These are phyloP conservation scores for Leccinum pachyderme DNA, from an alignment of 1,284 basidiomycete species.

Conservation along the genomic window DNA sequence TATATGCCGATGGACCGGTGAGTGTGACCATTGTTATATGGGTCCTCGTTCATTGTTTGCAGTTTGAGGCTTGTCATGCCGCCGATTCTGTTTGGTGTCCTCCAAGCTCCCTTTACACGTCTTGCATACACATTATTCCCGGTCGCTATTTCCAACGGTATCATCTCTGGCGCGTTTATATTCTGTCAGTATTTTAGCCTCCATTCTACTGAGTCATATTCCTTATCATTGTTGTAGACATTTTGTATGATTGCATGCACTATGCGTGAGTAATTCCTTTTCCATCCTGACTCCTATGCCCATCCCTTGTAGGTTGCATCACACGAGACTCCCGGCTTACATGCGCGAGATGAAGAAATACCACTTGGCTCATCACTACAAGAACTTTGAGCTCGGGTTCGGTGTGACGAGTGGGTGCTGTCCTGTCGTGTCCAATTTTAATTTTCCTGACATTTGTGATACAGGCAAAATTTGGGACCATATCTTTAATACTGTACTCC, in stretches of 20 bases:
- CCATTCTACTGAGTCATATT: not conserved
- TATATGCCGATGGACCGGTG: constrained; percentile 95
- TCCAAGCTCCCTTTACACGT: constrained; percentile 87
- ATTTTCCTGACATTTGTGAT: constrained; percentile 9
- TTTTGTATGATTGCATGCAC: constrained; percentile 90
- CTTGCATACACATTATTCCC: constrained; percentile 88
- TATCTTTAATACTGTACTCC: constrained; percentile 84
- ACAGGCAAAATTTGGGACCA: constrained; percentile 91
- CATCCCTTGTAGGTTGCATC: constrained; percentile 61
- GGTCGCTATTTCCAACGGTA: constrained; percentile 82
- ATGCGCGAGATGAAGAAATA: constrained; percentile 94
- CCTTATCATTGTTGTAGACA: constrained; percentile 46
- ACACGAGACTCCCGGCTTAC: constrained; percentile 87
- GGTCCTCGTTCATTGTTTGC: constrained; percentile 9
- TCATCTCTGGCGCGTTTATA: constrained; percentile 87
- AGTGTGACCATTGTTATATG: not conserved
- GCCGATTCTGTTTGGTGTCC: constrained; percentile 75
- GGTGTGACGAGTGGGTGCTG: constrained; percentile 80
- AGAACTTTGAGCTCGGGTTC: constrained; percentile 96
- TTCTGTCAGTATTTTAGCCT: constrained; percentile 67
- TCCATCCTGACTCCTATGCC: not conserved
- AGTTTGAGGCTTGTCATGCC: constrained; percentile 97
- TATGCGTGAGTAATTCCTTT: constrained; percentile 64
- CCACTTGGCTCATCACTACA: constrained; percentile 98
- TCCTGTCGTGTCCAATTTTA: not conserved